These are phyloP conservation scores for Candida lessepsii DNA, from an alignment of 805 yeast genomes.

Conservation along the genomic window DNA sequence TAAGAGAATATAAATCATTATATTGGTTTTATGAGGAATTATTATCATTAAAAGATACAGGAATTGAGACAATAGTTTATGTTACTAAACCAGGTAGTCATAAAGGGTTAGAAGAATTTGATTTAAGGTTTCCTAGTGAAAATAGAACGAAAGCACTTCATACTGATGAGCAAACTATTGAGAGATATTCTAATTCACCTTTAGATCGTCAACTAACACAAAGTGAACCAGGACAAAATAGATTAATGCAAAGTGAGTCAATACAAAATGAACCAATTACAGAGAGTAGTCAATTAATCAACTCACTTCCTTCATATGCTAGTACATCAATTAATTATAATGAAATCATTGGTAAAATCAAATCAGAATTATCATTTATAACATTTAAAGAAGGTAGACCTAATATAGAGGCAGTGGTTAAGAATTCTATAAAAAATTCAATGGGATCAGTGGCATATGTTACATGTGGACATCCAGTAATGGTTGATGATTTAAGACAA, in stretches of 20 bases:
- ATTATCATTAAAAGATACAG: constrained; percentile 21
- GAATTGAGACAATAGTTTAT: constrained; percentile 27
- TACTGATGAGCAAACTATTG: too few relatives aligned
- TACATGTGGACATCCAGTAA: constrained; percentile 61
- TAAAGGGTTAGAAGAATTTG: constrained; percentile 32
- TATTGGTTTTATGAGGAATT: constrained; percentile 50
- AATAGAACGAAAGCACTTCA: not conserved
- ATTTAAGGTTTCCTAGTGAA: constrained; percentile 11
- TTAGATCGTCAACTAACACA: too few relatives aligned
- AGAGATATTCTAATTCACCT: too few relatives aligned
- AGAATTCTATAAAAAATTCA: constrained; percentile 33
- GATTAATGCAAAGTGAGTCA: not conserved
- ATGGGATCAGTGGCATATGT: constrained; percentile 49
- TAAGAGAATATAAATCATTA: constrained; percentile 52
- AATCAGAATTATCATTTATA: constrained; percentile 27
- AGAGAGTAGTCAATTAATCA: not conserved
- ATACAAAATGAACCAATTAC: not conserved
- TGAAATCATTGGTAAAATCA: constrained; percentile 14
- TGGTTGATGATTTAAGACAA: constrained; percentile 57
- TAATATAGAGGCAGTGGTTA: constrained; percentile 36
- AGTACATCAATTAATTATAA: not conserved
- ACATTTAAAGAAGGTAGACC: constrained; percentile 51
- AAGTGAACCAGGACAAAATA: not conserved
- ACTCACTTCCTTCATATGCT: not conserved
- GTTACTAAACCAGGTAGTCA: constrained; percentile 25